Evolutionary conservation across 176 grass and related monocot species (phyloP), one percentile per base, ranked within the genome.

Genomic region (Olyra latifolia): DNA sequence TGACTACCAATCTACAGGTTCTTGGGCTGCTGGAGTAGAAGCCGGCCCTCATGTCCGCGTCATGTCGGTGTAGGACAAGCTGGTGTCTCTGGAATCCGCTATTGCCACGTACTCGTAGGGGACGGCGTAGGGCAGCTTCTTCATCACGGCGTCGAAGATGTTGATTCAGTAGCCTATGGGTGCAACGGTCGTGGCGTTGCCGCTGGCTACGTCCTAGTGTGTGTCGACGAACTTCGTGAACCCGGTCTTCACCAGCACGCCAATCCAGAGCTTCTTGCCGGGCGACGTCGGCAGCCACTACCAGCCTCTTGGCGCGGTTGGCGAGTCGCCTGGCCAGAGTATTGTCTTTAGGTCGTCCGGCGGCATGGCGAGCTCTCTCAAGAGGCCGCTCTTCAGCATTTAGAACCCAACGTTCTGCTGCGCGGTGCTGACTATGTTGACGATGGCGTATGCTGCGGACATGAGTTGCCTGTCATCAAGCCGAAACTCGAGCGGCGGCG

Each of bases 91-190:
- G 50, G 17, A 22, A 71, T 15, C 20, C 1, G 2, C 49, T 17
- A 53, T 53, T 8, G 78, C 68, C 19, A 53, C 44, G 52, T 90
- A 90, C 28, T 73, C 83, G 68, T 82, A 83, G 16, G 16, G 17
- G 6, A 90, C 32, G 2, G 74, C 48, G 24, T 69, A 83, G 0
- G 79, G 79, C 42, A 83, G 29, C 8, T 6, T 35, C 35, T 56
- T 19, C 46, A 90, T 62, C 61, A 59, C 83, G 30, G 88, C 74
- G 0, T 90, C 78, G 22, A 90, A 86, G 32, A 90, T 60, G 7
- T 90, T 83, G 22, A 90, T 86, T 77, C 77, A 82, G 43, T 69
- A 91, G 29, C 89, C 89, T 1, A 82, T 47, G 14, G n/a, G n/a
- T n/a, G n/a, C n/a, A n/a, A 82, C 20, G 19, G 14, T 54, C 6